phyloP scores from a whole-genome alignment of 768 basidiomycete species.

The Collybia sordida region DNA sequence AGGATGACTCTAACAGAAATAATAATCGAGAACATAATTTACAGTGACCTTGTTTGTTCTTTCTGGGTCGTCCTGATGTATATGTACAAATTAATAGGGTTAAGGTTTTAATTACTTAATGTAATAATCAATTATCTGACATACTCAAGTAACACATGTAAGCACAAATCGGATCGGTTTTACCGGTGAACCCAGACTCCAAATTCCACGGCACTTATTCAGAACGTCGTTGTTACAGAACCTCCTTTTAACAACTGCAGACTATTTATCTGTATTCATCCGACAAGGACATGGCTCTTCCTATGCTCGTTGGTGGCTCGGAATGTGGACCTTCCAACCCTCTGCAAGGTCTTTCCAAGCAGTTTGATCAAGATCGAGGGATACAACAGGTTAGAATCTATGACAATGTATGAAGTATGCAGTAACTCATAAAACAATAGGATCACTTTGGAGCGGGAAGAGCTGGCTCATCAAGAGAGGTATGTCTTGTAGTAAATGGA shows the following conservation, averaged over 20 bases:
- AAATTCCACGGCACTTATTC: slow-evolving; percentile 6
- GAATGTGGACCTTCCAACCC: slow-evolving; percentile 89
- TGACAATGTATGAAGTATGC: slow-evolving; percentile 7
- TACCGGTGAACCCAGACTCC: slow-evolving; percentile 1
- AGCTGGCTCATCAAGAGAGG: slow-evolving; percentile 64
- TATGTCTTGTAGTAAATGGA: slow-evolving; percentile 23
- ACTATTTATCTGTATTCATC: neutral
- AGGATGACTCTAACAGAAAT: slow-evolving; percentile 17
- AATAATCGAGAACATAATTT: slow-evolving; percentile 15
- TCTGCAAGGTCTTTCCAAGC: slow-evolving; percentile 75
- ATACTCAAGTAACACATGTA: slow-evolving; percentile 7
- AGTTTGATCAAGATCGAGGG: slow-evolving; percentile 77
- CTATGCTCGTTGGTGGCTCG: slow-evolving; percentile 72
- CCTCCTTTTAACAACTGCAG: neutral
- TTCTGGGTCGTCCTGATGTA: slow-evolving; percentile 4
- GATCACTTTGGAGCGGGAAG: slow-evolving; percentile 68
- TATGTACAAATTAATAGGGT: slow-evolving; percentile 14
- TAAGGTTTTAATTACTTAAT: slow-evolving; percentile 18
- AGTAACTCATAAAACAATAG: slow-evolving; percentile 31
- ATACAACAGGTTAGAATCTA: slow-evolving; percentile 62
- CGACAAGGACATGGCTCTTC: slow-evolving; percentile 61
- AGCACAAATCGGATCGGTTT: neutral
- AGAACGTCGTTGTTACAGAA: neutral
- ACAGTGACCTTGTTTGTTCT: neutral
- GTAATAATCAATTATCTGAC: slow-evolving; percentile 17